Percentiles rank a stretch among this genome's conserved stretches.
Evolutionary conservation across 2,329 filamentous ascomycete genomes (phyloP).

Genomic region (Fusarium goolgardi): DNA sequence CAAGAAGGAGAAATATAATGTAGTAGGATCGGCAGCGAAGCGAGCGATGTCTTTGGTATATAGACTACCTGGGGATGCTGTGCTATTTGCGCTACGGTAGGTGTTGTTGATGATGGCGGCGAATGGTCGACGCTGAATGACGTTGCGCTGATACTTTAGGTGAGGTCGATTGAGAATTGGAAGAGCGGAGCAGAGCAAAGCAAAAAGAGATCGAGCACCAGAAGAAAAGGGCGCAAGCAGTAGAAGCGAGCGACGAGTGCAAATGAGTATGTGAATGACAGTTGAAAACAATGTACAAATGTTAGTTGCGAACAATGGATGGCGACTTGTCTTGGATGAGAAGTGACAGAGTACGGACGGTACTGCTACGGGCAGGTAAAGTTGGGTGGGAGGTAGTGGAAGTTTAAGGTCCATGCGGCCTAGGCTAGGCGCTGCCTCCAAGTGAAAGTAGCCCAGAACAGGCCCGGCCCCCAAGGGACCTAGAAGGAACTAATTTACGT

Average conservation of each 20-base stretch:
- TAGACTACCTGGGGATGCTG: conserved; percentile 13
- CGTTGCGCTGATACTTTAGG: conserved; percentile 12
- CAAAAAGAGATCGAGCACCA: not conserved
- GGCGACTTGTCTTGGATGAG: conserved; percentile 5
- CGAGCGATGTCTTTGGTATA: conserved; percentile 10
- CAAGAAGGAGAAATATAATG: conserved; percentile 5
- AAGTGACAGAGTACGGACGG: conserved; percentile 12
- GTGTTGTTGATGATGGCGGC: conserved; percentile 32
- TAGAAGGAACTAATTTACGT: conserved; percentile 45
- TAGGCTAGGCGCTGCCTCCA: conserved; percentile 6
- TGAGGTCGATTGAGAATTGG: conserved; percentile 1
- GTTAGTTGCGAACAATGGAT: not conserved
- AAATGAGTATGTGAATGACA: conserved; percentile 16
- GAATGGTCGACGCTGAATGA: conserved; percentile 28
- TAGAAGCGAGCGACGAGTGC: conserved; percentile 19
- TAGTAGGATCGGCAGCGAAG: conserved; percentile 20
- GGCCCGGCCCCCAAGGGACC: conserved; percentile 38
- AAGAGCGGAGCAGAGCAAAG: not conserved
- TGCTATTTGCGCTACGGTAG: conserved; percentile 18
- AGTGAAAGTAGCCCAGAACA: conserved; percentile 20
- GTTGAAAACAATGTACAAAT: conserved; percentile 19
- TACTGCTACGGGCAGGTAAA: conserved; percentile 23
- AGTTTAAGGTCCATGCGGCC: conserved; percentile 31
- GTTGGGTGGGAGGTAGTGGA: conserved; percentile 30
- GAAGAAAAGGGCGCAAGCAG: conserved; percentile 1